phyloP scores from a whole-genome alignment of 331 rosid species.

The Malus hybrid region DNA sequence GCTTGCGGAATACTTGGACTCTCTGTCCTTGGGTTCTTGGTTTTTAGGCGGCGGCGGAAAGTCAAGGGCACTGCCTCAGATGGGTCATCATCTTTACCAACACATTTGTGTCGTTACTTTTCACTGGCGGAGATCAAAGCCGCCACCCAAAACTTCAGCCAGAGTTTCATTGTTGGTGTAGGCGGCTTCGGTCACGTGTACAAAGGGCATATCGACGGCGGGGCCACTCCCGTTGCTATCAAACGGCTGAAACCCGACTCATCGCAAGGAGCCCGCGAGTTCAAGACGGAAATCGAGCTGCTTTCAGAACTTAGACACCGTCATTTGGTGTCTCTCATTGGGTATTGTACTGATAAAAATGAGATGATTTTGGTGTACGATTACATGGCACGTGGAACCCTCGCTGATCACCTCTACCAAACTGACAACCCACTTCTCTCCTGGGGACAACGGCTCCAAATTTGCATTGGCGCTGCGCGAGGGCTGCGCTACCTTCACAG shows the following conservation, averaged over 20 bases:
- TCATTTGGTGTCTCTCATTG: slow-evolving; percentile 30
- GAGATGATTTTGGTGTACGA: slow-evolving; percentile 38
- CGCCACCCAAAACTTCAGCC: too few relatives aligned
- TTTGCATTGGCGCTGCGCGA: slow-evolving; percentile 25
- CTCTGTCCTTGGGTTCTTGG: background rate
- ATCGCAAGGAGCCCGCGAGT: slow-evolving; percentile 16
- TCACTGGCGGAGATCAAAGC: too few relatives aligned
- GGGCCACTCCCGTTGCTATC: background rate
- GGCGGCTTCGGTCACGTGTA: slow-evolving; percentile 13
- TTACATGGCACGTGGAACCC: slow-evolving; percentile 9
- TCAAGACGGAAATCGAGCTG: slow-evolving; percentile 27
- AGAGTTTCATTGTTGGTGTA: too few relatives aligned
- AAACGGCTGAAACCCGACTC: slow-evolving; percentile 20
- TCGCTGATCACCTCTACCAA: slow-evolving; percentile 16
- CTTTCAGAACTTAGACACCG: slow-evolving; percentile 19
- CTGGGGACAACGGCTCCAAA: background rate
- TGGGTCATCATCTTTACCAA: background rate
- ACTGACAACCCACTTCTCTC: slow-evolving; percentile 23
- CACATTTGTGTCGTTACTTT: background rate
- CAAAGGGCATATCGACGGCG: background rate
- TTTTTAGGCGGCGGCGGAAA: slow-evolving; percentile 1
- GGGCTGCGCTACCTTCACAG: slow-evolving; percentile 45
- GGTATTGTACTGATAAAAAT: slow-evolving; percentile 22
- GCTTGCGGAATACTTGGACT: slow-evolving; percentile 9
- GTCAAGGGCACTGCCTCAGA: background rate